A percentile compares a stretch with the other conserved stretches of the same genome.
Evolutionary conservation across 768 basidiomycete genomes (phyloP).

Genomic region (Boletus huronensis): DNA sequence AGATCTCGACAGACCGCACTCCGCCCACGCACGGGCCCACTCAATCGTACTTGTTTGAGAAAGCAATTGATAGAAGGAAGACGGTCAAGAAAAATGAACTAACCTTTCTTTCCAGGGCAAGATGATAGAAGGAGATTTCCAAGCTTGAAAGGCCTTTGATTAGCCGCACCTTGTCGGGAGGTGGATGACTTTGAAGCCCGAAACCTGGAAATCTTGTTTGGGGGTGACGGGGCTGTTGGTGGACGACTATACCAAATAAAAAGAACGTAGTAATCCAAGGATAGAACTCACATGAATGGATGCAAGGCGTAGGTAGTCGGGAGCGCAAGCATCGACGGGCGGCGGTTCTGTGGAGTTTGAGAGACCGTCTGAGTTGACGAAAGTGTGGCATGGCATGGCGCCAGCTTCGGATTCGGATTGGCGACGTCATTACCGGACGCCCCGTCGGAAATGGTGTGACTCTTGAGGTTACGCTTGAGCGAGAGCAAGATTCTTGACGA

Average conservation of each 20-base stretch:
- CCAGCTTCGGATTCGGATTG: neutral
- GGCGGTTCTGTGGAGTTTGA: slow-evolving; percentile 1
- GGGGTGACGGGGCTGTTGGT: slow-evolving; percentile 16
- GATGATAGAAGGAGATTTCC: slow-evolving; percentile 90
- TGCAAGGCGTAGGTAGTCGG: slow-evolving; percentile 12
- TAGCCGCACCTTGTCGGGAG: slow-evolving; percentile 5
- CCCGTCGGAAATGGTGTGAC: neutral
- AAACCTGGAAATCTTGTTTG: slow-evolving; percentile 13
- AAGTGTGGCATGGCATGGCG: neutral
- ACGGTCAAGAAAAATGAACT: slow-evolving; percentile 3
- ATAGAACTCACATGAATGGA: slow-evolving; percentile 17
- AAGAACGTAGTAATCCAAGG: neutral
- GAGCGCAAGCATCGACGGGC: slow-evolving; percentile 12
- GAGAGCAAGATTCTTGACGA: slow-evolving; percentile 19
- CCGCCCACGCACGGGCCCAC: slow-evolving; percentile 74
- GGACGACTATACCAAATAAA: slow-evolving; percentile 14
- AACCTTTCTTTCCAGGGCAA: slow-evolving; percentile 94
- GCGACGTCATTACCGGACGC: neutral
- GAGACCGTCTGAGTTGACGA: neutral
- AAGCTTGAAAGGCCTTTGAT: slow-evolving; percentile 35
- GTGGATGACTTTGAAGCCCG: slow-evolving; percentile 6
- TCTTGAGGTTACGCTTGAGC: slow-evolving; percentile 20
- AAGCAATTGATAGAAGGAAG: neutral
- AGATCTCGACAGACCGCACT: slow-evolving; percentile 82
- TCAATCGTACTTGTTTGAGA: slow-evolving; percentile 53